Percentiles rank a stretch among this genome's conserved stretches.
Evolutionary conservation across 345 rosid species (phyloP).

Genomic region (Citrus mangshanensis): DNA sequence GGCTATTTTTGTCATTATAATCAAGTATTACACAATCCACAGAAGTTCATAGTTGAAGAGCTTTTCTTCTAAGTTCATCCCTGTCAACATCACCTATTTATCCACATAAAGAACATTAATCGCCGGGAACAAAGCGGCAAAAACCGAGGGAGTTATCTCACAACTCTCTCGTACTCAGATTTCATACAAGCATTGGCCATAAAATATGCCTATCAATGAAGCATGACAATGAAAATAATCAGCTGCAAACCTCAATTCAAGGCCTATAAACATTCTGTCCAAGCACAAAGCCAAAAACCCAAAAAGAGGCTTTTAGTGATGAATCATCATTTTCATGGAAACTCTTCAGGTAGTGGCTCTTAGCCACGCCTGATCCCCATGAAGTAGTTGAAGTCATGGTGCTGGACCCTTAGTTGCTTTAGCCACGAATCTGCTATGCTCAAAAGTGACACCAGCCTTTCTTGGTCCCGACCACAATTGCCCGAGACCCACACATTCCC

Average conservation of each 20-base stretch:
- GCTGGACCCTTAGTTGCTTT: constrained; percentile 92
- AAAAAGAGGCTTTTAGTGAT: constrained; percentile 11
- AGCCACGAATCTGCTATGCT: constrained; percentile 99
- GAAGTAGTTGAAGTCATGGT: constrained; percentile 96
- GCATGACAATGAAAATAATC: constrained; percentile 11
- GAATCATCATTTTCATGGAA: constrained; percentile 16
- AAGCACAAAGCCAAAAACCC: constrained; percentile 6
- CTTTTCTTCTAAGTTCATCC: neutral
- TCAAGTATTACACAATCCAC: constrained; percentile 15
- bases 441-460: constrained; percentile 67
- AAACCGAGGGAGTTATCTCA: neutral
- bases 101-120: constrained; percentile 9
- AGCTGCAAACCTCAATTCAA: constrained; percentile 10
- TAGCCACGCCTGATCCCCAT: constrained; percentile 67
- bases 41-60: constrained; percentile 3
- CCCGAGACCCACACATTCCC: constrained; percentile 89
- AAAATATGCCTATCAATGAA: neutral
- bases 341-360: constrained; percentile 9
- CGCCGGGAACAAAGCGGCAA: constrained; percentile 5
- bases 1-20: constrained; percentile 4
- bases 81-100: constrained; percentile 15
- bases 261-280: neutral
- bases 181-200: constrained; percentile 7
- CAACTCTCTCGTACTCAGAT: constrained; percentile 7
- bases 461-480: constrained; percentile 75